These are phyloP conservation scores for Metschnikowia reukaufii DNA, from an alignment of 805 yeast genomes.

Conservation along the genomic window DNA sequence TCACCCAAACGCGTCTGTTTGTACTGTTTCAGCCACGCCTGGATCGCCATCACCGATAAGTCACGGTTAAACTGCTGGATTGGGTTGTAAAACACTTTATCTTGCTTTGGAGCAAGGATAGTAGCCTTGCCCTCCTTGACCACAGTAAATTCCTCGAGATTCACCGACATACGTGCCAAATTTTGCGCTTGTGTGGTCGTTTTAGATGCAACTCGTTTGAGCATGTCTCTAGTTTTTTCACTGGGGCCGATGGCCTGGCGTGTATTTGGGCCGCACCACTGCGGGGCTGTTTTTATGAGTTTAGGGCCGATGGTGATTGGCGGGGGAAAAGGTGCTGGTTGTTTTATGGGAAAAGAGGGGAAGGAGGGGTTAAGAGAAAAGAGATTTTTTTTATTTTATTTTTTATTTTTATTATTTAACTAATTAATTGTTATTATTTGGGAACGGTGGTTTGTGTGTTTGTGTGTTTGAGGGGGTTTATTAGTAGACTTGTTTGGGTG, in stretches of 20 bases:
- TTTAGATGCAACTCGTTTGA: not conserved
- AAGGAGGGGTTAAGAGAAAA: too few relatives aligned
- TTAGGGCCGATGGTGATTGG: too few relatives aligned
- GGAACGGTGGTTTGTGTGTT: too few relatives aligned
- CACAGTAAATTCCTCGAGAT: slow-evolving; percentile 31
- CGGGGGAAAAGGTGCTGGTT: not conserved
- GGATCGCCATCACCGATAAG: slow-evolving; percentile 76
- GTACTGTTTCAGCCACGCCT: slow-evolving; percentile 78
- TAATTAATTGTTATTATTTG: too few relatives aligned
- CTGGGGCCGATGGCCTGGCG: slow-evolving; percentile 5
- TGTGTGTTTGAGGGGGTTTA: too few relatives aligned
- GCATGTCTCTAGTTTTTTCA: too few relatives aligned
- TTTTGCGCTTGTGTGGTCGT: not conserved
- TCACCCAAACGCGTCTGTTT: slow-evolving; percentile 34
- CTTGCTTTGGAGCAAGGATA: slow-evolving; percentile 77
- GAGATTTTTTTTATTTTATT: too few relatives aligned
- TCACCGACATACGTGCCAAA: slow-evolving; percentile 18
- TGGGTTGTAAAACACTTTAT: slow-evolving; percentile 89
- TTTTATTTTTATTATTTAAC: too few relatives aligned
- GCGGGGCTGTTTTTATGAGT: not conserved
- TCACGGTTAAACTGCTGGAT: slow-evolving; percentile 97
- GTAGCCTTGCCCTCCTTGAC: slow-evolving; percentile 80
- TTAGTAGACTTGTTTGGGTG: too few relatives aligned
- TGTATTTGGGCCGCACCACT: not conserved
- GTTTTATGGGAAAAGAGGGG: too few relatives aligned